Conservation (phyloP, 2,329 filamentous ascomycete genomes). For the Thielaviopsis populi region DNA sequence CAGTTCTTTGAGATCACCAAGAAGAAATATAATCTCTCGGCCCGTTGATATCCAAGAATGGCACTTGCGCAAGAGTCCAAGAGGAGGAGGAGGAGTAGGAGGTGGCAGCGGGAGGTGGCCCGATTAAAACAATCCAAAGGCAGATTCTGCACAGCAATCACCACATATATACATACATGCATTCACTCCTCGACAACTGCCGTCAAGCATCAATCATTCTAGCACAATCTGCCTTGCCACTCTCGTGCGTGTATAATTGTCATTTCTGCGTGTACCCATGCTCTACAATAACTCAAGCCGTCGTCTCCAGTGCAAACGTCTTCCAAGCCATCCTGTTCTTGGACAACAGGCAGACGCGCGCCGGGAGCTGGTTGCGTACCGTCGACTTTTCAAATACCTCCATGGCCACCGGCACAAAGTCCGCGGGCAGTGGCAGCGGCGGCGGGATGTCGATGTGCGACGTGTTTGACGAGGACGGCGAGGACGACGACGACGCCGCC, state of each 20-base stretch:
- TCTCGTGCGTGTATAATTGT: background rate
- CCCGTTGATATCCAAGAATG: background rate
- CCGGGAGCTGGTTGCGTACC: constrained; percentile 32
- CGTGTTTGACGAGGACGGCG: background rate
- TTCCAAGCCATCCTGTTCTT: constrained; percentile 33
- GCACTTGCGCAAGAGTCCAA: background rate
- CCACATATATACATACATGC: background rate
- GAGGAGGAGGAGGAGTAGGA: background rate
- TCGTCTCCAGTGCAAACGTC: constrained; percentile 29
- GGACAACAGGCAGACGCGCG: constrained; percentile 36
- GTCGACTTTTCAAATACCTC: constrained; percentile 33
- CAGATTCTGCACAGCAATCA: background rate
- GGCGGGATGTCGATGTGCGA: background rate
- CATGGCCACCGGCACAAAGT: constrained; percentile 34
- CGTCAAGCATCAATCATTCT: background rate
- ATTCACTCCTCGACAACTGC: background rate
- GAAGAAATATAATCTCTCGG: constrained; percentile 25
- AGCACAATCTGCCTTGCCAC: too few relatives aligned
- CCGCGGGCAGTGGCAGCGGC: constrained; percentile 18
- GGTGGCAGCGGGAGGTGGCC: background rate
- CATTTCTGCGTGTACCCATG: background rate
- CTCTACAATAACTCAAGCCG: background rate
- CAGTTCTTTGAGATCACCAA: constrained; percentile 66
- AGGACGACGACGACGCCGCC: too few relatives aligned
- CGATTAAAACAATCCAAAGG: background rate